Conservation (phyloP, 1,139 yeast species). For the Candida tropicalis region DNA sequence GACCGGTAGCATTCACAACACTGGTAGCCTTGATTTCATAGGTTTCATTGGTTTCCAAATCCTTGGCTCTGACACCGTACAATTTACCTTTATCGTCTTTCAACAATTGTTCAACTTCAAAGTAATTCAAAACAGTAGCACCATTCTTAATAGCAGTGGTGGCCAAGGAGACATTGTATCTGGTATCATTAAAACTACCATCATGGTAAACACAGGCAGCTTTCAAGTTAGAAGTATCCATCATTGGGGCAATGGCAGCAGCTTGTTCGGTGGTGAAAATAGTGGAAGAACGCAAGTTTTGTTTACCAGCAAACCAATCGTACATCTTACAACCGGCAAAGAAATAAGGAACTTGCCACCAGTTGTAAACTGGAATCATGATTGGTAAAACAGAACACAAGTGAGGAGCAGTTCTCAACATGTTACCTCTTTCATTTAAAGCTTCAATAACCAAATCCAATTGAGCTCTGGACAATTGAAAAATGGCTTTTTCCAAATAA, state of each 20-base stretch:
- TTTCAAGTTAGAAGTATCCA: slow-evolving; percentile 77
- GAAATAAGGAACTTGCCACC: slow-evolving; percentile 97
- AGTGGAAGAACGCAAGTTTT: slow-evolving; percentile 80
- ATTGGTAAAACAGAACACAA: slow-evolving; percentile 85
- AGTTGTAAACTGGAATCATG: slow-evolving; percentile 91
- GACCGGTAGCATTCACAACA: slow-evolving; percentile 93
- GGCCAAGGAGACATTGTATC: slow-evolving; percentile 88
- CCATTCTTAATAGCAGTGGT: slow-evolving; percentile 85
- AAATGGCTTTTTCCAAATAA: slow-evolving; percentile 91
- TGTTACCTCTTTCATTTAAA: slow-evolving; percentile 85
- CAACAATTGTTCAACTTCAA: slow-evolving; percentile 73
- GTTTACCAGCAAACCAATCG: slow-evolving; percentile 90
- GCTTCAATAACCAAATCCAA: slow-evolving; percentile 93
- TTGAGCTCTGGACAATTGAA: slow-evolving; percentile 88
- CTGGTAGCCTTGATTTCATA: slow-evolving; percentile 66
- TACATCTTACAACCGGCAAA: slow-evolving; percentile 91
- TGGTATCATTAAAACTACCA: slow-evolving; percentile 90
- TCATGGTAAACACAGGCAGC: slow-evolving; percentile 95
- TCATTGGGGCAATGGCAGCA: slow-evolving; percentile 81
- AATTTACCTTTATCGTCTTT: slow-evolving; percentile 64
- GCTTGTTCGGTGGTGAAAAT: slow-evolving; percentile 71
- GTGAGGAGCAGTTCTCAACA: slow-evolving; percentile 92
- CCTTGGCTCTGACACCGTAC: slow-evolving; percentile 75
- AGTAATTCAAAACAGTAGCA: slow-evolving; percentile 87
- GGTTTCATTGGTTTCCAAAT: slow-evolving; percentile 70